Percentiles rank a stretch among this genome's conserved stretches.
phyloP scores from a whole-genome alignment of 2,329 filamentous ascomycete genomes.

The Rutstroemia sp. region DNA sequence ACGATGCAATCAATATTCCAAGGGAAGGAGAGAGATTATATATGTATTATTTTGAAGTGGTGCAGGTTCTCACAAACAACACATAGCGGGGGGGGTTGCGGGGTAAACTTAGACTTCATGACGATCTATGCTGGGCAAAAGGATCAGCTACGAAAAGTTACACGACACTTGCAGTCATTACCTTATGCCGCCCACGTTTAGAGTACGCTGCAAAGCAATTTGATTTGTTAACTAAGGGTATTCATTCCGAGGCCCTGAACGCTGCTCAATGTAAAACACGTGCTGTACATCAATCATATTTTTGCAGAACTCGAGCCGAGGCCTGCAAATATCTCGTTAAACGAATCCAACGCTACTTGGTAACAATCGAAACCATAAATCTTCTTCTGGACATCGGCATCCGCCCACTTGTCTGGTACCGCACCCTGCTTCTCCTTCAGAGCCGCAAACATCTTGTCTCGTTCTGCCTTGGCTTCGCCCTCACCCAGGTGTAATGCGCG shows the following conservation, averaged over 20 bases:
- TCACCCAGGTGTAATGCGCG: conserved; percentile 51
- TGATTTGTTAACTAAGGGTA: too few relatives aligned
- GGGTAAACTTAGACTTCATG: too few relatives aligned
- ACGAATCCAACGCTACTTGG: conserved; percentile 7
- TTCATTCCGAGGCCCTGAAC: background rate
- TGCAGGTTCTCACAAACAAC: too few relatives aligned
- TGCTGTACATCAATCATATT: background rate
- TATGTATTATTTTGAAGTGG: too few relatives aligned
- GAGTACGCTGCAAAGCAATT: too few relatives aligned
- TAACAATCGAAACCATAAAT: conserved; percentile 39
- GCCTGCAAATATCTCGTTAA: conserved; percentile 9
- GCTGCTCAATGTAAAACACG: background rate
- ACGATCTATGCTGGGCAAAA: too few relatives aligned
- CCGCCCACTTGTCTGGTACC: conserved; percentile 63
- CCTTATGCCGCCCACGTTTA: too few relatives aligned
- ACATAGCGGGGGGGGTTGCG: too few relatives aligned
- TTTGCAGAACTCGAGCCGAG: background rate
- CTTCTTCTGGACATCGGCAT: conserved; percentile 59
- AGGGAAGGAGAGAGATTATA: too few relatives aligned
- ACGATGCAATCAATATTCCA: too few relatives aligned
- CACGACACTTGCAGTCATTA: too few relatives aligned
- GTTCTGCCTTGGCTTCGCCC: conserved; percentile 50
- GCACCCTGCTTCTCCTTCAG: conserved; percentile 36
- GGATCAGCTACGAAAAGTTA: too few relatives aligned
- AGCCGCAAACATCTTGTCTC: conserved; percentile 47